Conservation (phyloP, 306 rosid species). For the Vigna mungo region DNA sequence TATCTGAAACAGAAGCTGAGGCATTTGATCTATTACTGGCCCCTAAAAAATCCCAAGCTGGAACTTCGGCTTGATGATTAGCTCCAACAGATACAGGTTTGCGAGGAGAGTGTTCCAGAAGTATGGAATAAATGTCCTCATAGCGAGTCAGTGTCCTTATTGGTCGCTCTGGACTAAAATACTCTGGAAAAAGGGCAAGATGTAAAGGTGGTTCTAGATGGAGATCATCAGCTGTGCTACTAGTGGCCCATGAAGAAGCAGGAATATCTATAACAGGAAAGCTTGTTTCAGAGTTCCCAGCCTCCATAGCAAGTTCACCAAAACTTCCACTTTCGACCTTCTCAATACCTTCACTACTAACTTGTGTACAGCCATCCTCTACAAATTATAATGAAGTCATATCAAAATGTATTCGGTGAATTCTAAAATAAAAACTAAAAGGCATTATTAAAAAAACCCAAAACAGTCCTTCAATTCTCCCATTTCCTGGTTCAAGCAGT, state of each 20-base stretch:
- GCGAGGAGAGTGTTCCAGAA: slow-evolving; percentile 73
- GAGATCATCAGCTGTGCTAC: slow-evolving; percentile 48
- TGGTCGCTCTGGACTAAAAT: slow-evolving; percentile 63
- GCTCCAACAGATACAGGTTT: slow-evolving; percentile 70
- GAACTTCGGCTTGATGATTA: slow-evolving; percentile 77
- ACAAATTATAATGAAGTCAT: slow-evolving; percentile 53
- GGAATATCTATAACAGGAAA: slow-evolving; percentile 53
- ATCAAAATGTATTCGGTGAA: slow-evolving; percentile 39
- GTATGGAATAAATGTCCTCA: slow-evolving; percentile 72
- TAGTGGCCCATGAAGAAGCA: slow-evolving; percentile 62
- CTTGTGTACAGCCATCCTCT: slow-evolving; percentile 63
- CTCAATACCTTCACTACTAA: slow-evolving; percentile 49
- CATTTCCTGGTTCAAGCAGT: slow-evolving; percentile 22
- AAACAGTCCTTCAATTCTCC: not conserved
- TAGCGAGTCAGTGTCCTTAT: slow-evolving; percentile 61
- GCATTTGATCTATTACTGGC: slow-evolving; percentile 15
- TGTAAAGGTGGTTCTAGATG: slow-evolving; percentile 52
- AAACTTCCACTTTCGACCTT: slow-evolving; percentile 54
- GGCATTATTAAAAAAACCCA: not conserved
- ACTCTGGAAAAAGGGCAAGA: slow-evolving; percentile 59
- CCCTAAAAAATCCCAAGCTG: slow-evolving; percentile 54
- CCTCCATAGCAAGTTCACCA: slow-evolving; percentile 50
- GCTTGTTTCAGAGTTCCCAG: slow-evolving; percentile 55
- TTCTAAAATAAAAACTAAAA: not conserved
- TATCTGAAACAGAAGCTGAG: slow-evolving; percentile 43